phyloP scores from a whole-genome alignment of 768 basidiomycete species.

The Nidularia pulvinata region DNA sequence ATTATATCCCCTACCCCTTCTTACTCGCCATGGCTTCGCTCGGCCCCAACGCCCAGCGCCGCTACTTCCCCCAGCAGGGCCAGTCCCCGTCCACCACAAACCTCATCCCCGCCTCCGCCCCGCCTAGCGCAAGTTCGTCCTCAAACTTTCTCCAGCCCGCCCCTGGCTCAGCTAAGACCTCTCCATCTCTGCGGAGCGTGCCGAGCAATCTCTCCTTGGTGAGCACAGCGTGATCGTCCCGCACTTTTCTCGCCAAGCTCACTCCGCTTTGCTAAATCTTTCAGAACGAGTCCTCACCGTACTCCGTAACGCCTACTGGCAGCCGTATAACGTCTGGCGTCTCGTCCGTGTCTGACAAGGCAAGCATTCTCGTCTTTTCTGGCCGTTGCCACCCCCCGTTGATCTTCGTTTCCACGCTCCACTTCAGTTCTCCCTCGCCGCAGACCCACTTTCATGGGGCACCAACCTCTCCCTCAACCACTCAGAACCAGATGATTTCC shows the following conservation, averaged over 20 bases:
- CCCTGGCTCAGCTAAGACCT: constrained; percentile 8
- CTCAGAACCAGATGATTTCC: constrained; percentile 64
- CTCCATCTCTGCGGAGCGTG: constrained; percentile 24
- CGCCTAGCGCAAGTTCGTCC: not conserved
- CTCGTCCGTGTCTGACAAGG: constrained; percentile 63
- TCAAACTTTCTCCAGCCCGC: not conserved
- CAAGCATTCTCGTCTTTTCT: constrained; percentile 10
- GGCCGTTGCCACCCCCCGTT: constrained; percentile 1
- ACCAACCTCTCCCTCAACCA: constrained; percentile 58
- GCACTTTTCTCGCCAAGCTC: not conserved
- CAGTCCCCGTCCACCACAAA: constrained; percentile 51
- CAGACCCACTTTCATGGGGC: constrained; percentile 75
- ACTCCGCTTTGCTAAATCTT: not conserved
- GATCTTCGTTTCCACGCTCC: constrained; percentile 1
- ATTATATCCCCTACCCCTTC: too few species aligned
- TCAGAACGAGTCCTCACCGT: constrained; percentile 41
- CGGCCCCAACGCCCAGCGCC: constrained; percentile 35
- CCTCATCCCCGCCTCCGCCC: constrained; percentile 34
- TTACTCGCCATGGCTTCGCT: constrained; percentile 22
- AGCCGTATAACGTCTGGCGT: constrained; percentile 18
- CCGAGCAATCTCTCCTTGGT: constrained; percentile 43
- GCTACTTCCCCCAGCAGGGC: constrained; percentile 34
- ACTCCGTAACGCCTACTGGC: constrained; percentile 24
- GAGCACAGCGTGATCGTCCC: constrained; percentile 10
- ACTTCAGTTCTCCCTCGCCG: constrained; percentile 71